Evolutionary conservation across 371 early-diverging fungal genomes (phyloP), one percentile per base, ranked within the genome.

Genomic region (Mucor velutinosus): DNA sequence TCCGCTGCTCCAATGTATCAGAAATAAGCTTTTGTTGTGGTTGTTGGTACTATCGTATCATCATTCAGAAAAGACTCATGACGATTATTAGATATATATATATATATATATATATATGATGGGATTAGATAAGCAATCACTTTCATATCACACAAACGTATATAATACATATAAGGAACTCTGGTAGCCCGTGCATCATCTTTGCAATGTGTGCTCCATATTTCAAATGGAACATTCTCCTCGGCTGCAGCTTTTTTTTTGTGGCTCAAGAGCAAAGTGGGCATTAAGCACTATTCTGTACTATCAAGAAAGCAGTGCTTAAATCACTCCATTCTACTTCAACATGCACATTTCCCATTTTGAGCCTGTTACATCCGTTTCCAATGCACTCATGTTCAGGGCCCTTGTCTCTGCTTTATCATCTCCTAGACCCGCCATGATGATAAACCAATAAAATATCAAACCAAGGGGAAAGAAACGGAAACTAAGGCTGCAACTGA

Each of bases 391-490:
- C 6, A 5, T 17, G 17, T 2, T 17, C 41, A 17, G 41, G 6
- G 17, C 2, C 17, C 17, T 41, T 14, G 41, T 17, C 14, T 41
- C 6, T 41, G 17, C 41, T 15, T 4, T 4, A 41, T 41, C 17
- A 41, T 41, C 17, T 41, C 17, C 17, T 17, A 41, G 32, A 7
- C 14, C 30, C 17, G 32, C 11, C 8, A 32, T 14, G 30, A 23
- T 21, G 14, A 14, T 29, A 30, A 7, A 25, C 21, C 30, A 25
- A 17, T 27, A 30, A 29, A 55, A 29, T 29, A 4, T 55, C 56
- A 29, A 30, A 30, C 56, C 56, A 55, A 55, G 25, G 27, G 56
- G 30, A 30, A 55, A 55, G 56, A 55, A 55, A 55, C 25, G 56
- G 25, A 15, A 27, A 25, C 56, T 25, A 55, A 30, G 56, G 30